Conservation (phyloP, 768 basidiomycete species). For the Calocybe indica region DNA sequence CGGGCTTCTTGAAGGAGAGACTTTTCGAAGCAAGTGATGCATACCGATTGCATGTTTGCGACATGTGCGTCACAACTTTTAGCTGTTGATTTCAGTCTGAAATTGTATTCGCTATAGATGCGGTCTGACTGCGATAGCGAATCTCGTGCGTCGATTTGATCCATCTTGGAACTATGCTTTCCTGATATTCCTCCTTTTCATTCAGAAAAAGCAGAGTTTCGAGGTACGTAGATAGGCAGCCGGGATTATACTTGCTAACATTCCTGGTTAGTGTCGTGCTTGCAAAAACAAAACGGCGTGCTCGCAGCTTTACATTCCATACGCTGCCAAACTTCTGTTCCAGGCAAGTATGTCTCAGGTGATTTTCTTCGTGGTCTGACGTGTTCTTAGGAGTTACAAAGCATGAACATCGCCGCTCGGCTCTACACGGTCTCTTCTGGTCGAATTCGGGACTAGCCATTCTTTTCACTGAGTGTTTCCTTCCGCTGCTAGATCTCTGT, state of each 20-base stretch:
- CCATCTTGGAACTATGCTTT: conserved; percentile 2
- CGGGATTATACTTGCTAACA: neutral
- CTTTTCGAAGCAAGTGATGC: conserved; percentile 91
- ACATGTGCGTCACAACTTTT: conserved; percentile 60
- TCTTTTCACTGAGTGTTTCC: too few relatives aligned
- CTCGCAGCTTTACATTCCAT: conserved; percentile 89
- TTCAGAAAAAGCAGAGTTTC: conserved; percentile 94
- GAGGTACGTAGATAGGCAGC: conserved; percentile 41
- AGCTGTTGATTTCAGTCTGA: neutral
- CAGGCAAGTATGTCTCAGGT: conserved; percentile 48
- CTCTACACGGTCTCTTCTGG: conserved; percentile 84
- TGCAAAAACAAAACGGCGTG: conserved; percentile 97
- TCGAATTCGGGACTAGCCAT: conserved; percentile 63
- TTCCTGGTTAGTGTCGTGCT: conserved; percentile 63
- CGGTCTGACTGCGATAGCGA: conserved; percentile 95
- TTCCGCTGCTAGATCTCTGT: too few relatives aligned
- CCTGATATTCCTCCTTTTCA: conserved; percentile 4
- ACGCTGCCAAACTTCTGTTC: conserved; percentile 95
- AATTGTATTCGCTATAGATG: conserved; percentile 46
- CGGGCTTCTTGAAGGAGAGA: conserved; percentile 95
- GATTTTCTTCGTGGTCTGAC: neutral
- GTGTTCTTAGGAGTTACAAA: conserved; percentile 72
- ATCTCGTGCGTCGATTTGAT: conserved; percentile 56
- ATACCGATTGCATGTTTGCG: conserved; percentile 92
- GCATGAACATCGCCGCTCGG: conserved; percentile 91